Conservation (phyloP, 2,329 filamentous ascomycete genomes). For the Chrysosporium queenslandicum region DNA sequence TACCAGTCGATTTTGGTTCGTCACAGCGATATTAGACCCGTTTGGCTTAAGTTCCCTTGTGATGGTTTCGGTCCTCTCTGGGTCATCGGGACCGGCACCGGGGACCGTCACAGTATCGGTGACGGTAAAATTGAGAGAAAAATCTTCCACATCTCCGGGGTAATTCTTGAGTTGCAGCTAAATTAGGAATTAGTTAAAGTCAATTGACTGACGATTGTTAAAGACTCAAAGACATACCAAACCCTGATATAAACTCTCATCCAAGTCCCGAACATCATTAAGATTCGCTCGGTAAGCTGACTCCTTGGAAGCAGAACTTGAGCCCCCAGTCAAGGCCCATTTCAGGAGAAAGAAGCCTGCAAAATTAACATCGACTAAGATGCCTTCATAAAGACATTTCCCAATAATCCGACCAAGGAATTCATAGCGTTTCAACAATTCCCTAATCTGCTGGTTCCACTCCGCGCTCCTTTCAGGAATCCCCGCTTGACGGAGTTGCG, state of each 20-base stretch:
- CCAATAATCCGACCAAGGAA: conserved; percentile 88
- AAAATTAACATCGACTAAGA: conserved; percentile 85
- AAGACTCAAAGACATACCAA: conserved; percentile 43
- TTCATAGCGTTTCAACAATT: conserved; percentile 66
- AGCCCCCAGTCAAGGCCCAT: conserved; percentile 69
- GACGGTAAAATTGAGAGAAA: conserved; percentile 81
- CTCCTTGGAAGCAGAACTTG: conserved; percentile 53
- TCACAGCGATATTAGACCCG: conserved; percentile 69
- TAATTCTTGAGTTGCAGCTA: conserved; percentile 70
- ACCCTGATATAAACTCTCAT: conserved; percentile 82
- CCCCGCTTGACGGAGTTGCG: conserved; percentile 46
- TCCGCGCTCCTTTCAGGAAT: conserved; percentile 45
- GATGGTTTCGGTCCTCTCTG: conserved; percentile 28
- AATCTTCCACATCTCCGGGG: conserved; percentile 64
- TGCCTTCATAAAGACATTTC: conserved; percentile 95
- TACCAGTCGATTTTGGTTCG: conserved; percentile 82
- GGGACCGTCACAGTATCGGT: conserved; percentile 54
- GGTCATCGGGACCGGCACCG: conserved; percentile 37
- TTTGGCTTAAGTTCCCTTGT: conserved; percentile 67
- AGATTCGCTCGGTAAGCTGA: conserved; percentile 78
- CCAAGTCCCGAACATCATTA: conserved; percentile 86
- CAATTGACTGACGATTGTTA: background rate
- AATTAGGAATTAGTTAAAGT: background rate
- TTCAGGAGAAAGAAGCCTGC: conserved; percentile 93
- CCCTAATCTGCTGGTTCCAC: conserved; percentile 49